Evolutionary conservation across 345 rosid species (phyloP).

Genomic region (Syzygium jambos): DNA sequence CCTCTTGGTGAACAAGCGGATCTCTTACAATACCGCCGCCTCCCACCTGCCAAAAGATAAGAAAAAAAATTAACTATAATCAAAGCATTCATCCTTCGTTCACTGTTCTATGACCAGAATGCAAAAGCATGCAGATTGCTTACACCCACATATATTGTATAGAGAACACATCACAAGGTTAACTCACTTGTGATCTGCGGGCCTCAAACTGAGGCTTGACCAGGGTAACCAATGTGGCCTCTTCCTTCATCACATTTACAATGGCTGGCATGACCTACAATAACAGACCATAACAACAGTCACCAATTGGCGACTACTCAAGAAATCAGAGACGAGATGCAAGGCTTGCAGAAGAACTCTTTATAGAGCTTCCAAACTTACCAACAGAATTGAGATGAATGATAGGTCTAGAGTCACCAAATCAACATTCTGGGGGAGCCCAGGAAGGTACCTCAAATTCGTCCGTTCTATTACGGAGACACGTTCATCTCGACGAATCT

Average conservation of each 20-base stretch:
- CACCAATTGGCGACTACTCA: not conserved
- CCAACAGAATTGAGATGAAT: conserved; percentile 86
- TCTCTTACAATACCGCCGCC: conserved; percentile 94
- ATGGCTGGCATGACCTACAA: conserved; percentile 90
- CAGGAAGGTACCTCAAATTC: conserved; percentile 78
- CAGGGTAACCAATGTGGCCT: conserved; percentile 58
- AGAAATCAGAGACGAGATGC: not conserved
- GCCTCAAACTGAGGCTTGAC: conserved; percentile 98
- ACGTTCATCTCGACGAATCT: conserved; percentile 65
- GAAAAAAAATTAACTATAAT: not conserved
- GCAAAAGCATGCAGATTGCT: not conserved
- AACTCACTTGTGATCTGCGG: conserved; percentile 70
- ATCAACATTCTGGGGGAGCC: conserved; percentile 81
- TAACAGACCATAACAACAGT: not conserved
- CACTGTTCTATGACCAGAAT: not conserved
- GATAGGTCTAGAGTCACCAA: conserved; percentile 94
- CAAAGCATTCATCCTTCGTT: not conserved
- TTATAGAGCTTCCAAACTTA: conserved; percentile 13
- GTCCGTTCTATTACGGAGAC: conserved; percentile 78
- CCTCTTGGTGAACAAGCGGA: conserved; percentile 86
- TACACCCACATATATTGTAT: not conserved
- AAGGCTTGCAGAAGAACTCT: not conserved
- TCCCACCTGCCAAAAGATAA: conserved; percentile 51
- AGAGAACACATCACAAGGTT: not conserved
- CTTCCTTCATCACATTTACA: conserved; percentile 75